Base-by-base conservation (phyloP, 169 alveolate species). In the Plasmodium yoelii region DNA sequence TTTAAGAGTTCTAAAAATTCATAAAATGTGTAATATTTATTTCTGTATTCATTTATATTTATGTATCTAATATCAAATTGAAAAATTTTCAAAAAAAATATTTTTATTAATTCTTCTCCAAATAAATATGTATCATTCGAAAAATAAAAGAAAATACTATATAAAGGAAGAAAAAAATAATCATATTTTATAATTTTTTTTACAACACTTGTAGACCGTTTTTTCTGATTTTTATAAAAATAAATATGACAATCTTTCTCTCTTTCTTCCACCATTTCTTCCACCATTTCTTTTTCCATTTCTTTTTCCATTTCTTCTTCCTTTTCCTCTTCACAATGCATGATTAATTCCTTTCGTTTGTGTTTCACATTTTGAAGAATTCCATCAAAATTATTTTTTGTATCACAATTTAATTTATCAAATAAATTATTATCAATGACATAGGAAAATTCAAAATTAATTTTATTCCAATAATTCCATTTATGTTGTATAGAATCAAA, bases 391-490 rank as follows among this genome's bases (percentile, higher is more conserved):
- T 67, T 10, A 10, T 2, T 26, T 56, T 67, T 13, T 10, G 3
- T 34, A 7, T 47, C 53, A 51, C 7, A 26, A n/a, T 8, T 15
- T 18, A 22, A 60, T 18, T 34, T 39, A 34, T 34, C 42, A 34
- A 5, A 34, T 34, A 34, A 34, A 34, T 34, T 34, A 34, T 34
- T 34, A 34, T 34, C 42, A 34, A 5, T 34, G 0, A 34, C 5
- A 5, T 34, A 34, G 42, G 15, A 68, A 44, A 63, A 63, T 24
- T 77, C 77, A 51, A 77, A 77, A 15, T 77, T 34, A 42, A 68
- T 4, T 63, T 44, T 77, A 68, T 77, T 77, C 88, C 88, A 77
- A n/a, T 28, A 64, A n/a, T 26, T n/a, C 88, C 88, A 77, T 18
- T 61, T 63, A 0, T 13, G 15, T 46, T 77, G 77, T n/a, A 77